Base-by-base conservation (phyloP, 768 basidiomycete species). In the Daedaleopsis sinensis region DNA sequence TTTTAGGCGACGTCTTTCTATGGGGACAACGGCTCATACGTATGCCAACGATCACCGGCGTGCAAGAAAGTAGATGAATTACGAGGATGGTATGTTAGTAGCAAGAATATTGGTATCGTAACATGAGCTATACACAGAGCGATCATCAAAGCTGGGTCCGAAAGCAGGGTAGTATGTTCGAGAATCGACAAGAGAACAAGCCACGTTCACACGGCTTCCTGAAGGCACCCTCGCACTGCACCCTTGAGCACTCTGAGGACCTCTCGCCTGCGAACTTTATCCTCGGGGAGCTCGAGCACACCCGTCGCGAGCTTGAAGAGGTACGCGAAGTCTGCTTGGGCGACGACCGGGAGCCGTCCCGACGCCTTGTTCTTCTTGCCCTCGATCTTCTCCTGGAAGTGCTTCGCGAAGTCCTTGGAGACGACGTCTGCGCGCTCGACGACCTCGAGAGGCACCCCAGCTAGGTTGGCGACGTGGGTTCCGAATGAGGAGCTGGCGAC, bases 401-500 rank as follows among this genome's bases (percentile, higher is more conserved):
- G 86, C 65, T 85, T 78, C 1, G 94, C 92, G 71, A 96, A 96
- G 68, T 92, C 88, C 55, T 84, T 84, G 15, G 96, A 97, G 50
- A 98, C 85, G 24, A 84, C 74, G 65, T 95, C 94, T 5, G 97
- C 97, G 4, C 97, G 86, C 61, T 90, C 81, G 43, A 99, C 94
- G 16, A 99, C 92, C 9, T 84, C 80, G 15, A 81, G 71, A 1
- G 95, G 94, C 0, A 98, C 94, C 6, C 96, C 97, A 4, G 96
- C 97, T 48, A 99, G 82, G 66, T 89, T 91, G 32, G 97, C 97
- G 46, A 98, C 96, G 70, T 96, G 94, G 1, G 94, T 94, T 10
- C 93, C 94, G 68, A 96, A 96, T 0, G 94, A 94, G 18, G 90
- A 92, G 37, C 87, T 84, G 0, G 94, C 93, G n/a, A 87, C 88